Conservation (phyloP, 805 yeast genomes). For the Suhomyces emberorum region DNA sequence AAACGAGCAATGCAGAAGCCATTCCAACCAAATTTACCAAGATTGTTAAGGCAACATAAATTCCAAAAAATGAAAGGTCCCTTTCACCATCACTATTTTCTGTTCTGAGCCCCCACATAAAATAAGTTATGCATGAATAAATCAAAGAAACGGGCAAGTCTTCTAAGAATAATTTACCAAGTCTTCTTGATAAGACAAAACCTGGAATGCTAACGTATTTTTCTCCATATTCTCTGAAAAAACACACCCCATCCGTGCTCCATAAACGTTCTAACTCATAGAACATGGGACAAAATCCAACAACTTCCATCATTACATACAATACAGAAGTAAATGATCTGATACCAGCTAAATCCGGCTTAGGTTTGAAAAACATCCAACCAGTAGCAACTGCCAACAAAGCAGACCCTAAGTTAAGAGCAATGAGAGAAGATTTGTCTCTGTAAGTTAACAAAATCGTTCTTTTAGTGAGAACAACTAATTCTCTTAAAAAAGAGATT, state of each 20-base stretch:
- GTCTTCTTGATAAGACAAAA: constrained; percentile 60
- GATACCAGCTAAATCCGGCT: constrained; percentile 57
- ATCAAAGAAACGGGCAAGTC: constrained; percentile 62
- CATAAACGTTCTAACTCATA: constrained; percentile 40
- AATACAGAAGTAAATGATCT: constrained; percentile 47
- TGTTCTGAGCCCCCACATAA: constrained; percentile 68
- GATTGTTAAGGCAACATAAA: constrained; percentile 18
- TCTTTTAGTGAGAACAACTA: constrained; percentile 33
- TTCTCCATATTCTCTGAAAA: constrained; percentile 63
- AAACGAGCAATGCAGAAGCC: constrained; percentile 19
- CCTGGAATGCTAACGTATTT: constrained; percentile 65
- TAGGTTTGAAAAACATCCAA: constrained; percentile 72
- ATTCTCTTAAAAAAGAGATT: constrained; percentile 28
- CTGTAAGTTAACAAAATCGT: constrained; percentile 31
- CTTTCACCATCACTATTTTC: constrained; percentile 12
- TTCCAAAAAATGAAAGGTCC: constrained; percentile 17
- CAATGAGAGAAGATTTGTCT: constrained; percentile 30
- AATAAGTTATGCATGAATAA: constrained; percentile 62
- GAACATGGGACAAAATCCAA: constrained; percentile 40
- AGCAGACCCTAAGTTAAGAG: constrained; percentile 38
- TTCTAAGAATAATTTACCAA: constrained; percentile 64
- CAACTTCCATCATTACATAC: constrained; percentile 36
- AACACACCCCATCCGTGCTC: constrained; percentile 34
- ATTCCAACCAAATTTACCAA: constrained; percentile 17
- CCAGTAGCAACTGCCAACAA: constrained; percentile 64